A percentile compares a stretch with the other conserved stretches of the same genome.
Evolutionary conservation across 768 basidiomycete genomes (phyloP).

Genomic region (Hebeloma cylindrosporum): DNA sequence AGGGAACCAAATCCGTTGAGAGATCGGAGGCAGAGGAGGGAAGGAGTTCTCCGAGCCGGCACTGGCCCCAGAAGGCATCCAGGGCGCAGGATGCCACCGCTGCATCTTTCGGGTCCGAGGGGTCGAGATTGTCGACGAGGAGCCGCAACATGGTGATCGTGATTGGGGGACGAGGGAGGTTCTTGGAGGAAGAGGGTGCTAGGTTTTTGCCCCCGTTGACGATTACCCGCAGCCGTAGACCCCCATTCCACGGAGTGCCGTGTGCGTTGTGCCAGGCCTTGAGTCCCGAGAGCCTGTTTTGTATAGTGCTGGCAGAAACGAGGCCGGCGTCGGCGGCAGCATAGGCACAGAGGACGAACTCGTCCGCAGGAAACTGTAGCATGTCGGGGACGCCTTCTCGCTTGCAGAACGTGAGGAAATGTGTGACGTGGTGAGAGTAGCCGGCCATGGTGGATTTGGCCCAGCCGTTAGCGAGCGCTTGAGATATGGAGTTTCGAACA

Average conservation of each 20-base stretch:
- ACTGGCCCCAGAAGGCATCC: conserved; percentile 34
- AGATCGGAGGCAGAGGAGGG: conserved; percentile 5
- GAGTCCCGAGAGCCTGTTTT: conserved; percentile 24
- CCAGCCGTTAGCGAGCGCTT: conserved; percentile 12
- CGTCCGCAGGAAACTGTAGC: conserved; percentile 21
- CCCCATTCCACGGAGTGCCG: conserved; percentile 21
- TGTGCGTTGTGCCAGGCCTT: conserved; percentile 36
- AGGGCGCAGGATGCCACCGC: conserved; percentile 22
- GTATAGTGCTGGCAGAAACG: conserved; percentile 18
- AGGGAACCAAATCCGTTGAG: conserved; percentile 8
- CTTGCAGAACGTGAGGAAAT: conserved; percentile 23
- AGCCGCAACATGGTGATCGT: conserved; percentile 17
- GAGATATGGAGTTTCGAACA: background rate
- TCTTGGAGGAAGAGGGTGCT: conserved; percentile 18
- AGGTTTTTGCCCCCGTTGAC: conserved; percentile 25
- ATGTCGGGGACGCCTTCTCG: conserved; percentile 12
- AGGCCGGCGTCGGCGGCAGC: conserved; percentile 23
- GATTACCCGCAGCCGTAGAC: conserved; percentile 20
- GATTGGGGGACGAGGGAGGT: conserved; percentile 21
- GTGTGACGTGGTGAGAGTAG: conserved; percentile 12
- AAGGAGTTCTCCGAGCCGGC: conserved; percentile 32
- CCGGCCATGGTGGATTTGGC: conserved; percentile 10
- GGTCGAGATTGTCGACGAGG: conserved; percentile 18
- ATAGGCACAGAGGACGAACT: conserved; percentile 30
- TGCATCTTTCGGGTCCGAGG: conserved; percentile 19